Evolutionary conservation across 2,329 filamentous ascomycete genomes (phyloP).

Genomic region (Esteya vermicola): DNA sequence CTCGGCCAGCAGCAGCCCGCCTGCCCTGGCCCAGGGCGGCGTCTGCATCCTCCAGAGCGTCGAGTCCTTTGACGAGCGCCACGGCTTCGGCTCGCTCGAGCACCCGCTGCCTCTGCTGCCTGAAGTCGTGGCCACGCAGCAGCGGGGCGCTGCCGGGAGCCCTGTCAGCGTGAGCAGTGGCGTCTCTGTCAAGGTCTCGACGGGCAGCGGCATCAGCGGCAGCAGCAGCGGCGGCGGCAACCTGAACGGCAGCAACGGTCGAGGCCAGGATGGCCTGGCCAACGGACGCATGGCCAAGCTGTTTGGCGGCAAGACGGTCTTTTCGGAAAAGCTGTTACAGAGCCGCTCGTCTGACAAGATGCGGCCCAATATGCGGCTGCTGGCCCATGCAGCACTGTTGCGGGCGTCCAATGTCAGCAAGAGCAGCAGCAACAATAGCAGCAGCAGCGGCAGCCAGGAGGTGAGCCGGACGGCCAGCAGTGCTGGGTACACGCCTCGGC

Average conservation of each 20-base stretch:
- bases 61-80: conserved; percentile 47
- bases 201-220: neutral
- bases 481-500: too few relatives aligned
- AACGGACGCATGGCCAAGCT: conserved; percentile 29
- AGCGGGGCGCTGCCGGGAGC: neutral
- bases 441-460: neutral
- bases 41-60: conserved; percentile 58
- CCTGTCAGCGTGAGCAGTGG: neutral
- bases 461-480: neutral
- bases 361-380: conserved; percentile 31
- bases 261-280: conserved; percentile 14
- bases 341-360: conserved; percentile 21
- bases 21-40: conserved; percentile 45
- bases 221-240: conserved; percentile 6
- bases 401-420: conserved; percentile 31
- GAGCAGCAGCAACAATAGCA: neutral
- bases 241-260: conserved; percentile 10
- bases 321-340: conserved; percentile 3
- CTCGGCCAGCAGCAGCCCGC: conserved; percentile 32
- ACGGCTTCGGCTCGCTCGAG: conserved; percentile 43
- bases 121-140: conserved; percentile 12
- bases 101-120: conserved; percentile 58
- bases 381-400: conserved; percentile 37
- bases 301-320: conserved; percentile 19
- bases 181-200: conserved; percentile 9